Evolutionary conservation across 495 filamentous ascomycete species (phyloP).

Genomic region (Aspergillus mulundensis): DNA sequence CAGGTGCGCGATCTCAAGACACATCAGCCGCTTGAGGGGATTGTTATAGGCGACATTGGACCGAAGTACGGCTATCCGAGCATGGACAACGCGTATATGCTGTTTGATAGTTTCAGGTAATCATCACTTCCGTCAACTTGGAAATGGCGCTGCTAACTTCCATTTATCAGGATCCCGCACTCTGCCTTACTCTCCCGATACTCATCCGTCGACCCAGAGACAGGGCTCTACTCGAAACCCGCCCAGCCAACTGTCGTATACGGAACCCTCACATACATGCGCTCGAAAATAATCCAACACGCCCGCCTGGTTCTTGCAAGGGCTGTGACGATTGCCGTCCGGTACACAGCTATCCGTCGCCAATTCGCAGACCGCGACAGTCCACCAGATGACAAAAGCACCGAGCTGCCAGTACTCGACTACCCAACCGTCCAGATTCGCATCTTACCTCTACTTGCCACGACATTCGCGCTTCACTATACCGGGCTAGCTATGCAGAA

Average conservation of each 20-base stretch:
- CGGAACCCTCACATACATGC: slow-evolving; percentile 43
- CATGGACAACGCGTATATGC: slow-evolving; percentile 51
- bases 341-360: slow-evolving; percentile 39
- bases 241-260: slow-evolving; percentile 42
- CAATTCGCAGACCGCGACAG: slow-evolving; percentile 47
- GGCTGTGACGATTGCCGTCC: slow-evolving; percentile 44
- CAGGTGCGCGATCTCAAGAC: slow-evolving; percentile 44
- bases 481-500: slow-evolving; percentile 41
- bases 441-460: slow-evolving; percentile 45
- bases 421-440: slow-evolving; percentile 49
- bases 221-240: slow-evolving; percentile 36
- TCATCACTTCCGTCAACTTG: background rate
- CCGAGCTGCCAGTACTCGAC: slow-evolving; percentile 43
- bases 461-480: slow-evolving; percentile 48
- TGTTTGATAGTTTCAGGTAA: slow-evolving; percentile 40
- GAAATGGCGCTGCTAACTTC: no score
- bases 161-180: slow-evolving; percentile 40
- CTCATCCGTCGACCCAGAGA: slow-evolving; percentile 37
- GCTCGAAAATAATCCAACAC: slow-evolving; percentile 45
- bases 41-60: slow-evolving; percentile 48
- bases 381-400: slow-evolving; percentile 4
- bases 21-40: slow-evolving; percentile 36
- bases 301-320: slow-evolving; percentile 43
- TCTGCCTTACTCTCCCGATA: slow-evolving; percentile 44
- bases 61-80: slow-evolving; percentile 45